Conservation (phyloP, 2,329 filamentous ascomycete species). For the Plenodomus lindquistii region DNA sequence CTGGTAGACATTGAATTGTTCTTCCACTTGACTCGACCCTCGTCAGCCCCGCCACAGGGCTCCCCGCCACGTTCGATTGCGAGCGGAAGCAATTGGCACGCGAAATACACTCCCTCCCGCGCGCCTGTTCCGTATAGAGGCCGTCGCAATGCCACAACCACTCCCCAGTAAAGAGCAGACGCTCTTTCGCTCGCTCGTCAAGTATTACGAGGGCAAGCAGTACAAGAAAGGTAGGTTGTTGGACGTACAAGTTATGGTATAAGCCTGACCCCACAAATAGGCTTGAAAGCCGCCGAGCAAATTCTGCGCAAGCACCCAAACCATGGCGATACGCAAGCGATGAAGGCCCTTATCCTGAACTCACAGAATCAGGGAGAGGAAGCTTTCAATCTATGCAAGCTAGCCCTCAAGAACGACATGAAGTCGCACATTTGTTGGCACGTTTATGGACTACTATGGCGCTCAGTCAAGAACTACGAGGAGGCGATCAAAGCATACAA, state of each 20-base stretch:
- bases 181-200: conserved; percentile 92
- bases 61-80: conserved; percentile 9
- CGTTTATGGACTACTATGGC: conserved; percentile 93
- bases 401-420: conserved; percentile 93
- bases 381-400: conserved; percentile 89
- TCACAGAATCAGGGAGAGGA: conserved; percentile 90
- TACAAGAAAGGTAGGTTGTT: conserved; percentile 75
- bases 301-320: conserved; percentile 93
- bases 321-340: conserved; percentile 97
- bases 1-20: conserved; percentile 8
- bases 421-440: conserved; percentile 99
- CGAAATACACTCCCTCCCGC: conserved; percentile 10
- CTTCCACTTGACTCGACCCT: neutral
- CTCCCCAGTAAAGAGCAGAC: conserved; percentile 86
- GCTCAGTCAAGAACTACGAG: conserved; percentile 95
- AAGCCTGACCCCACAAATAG: conserved; percentile 50
- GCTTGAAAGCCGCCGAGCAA: conserved; percentile 93
- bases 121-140: conserved; percentile 7
- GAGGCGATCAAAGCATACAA: conserved; percentile 99
- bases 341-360: conserved; percentile 98
- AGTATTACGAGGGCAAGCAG: conserved; percentile 96
- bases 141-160: conserved; percentile 67
- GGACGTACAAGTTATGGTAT: neutral
- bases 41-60: conserved; percentile 2
- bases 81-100: conserved; percentile 14